Percentiles rank a stretch among this genome's conserved stretches.
Conservation (phyloP, 768 basidiomycete species). For the Mycena galopus region DNA sequence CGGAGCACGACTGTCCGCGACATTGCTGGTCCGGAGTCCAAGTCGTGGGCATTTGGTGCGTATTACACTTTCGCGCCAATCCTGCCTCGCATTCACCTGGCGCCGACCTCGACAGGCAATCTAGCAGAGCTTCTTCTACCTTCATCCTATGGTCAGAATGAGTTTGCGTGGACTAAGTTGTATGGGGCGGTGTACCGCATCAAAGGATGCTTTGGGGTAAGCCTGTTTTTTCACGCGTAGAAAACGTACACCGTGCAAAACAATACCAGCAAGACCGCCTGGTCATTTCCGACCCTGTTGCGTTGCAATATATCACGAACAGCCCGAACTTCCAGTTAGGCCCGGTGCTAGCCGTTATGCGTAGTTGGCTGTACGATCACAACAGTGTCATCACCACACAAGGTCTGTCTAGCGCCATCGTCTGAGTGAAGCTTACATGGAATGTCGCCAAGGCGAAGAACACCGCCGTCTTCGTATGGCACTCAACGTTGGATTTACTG, state of each 20-base stretch:
- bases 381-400: not conserved
- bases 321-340: constrained; percentile 15
- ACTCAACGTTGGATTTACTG: constrained; percentile 18
- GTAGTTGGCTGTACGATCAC: constrained; percentile 10
- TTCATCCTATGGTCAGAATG: constrained; percentile 13
- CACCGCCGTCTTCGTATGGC: constrained; percentile 15
- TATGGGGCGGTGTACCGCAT: constrained; percentile 13
- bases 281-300: constrained; percentile 8
- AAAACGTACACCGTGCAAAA: not conserved
- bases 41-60: constrained; percentile 22
- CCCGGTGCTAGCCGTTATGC: constrained; percentile 15
- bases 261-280: constrained; percentile 14
- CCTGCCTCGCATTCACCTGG: not conserved
- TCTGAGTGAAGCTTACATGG: not conserved
- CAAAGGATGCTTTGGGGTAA: constrained; percentile 16
- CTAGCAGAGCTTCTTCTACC: constrained; percentile 14
- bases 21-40: constrained; percentile 14
- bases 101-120: constrained; percentile 13
- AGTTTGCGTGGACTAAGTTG: constrained; percentile 11
- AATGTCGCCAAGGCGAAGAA: constrained; percentile 5
- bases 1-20: constrained; percentile 5
- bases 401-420: not conserved
- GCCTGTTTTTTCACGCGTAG: not conserved
- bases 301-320: constrained; percentile 10
- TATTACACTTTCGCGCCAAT: not conserved